Evolutionary conservation across 2,329 filamentous ascomycete species (phyloP), one percentile per base, ranked within the genome.

Genomic region (Calcarisporium arbuscula): DNA sequence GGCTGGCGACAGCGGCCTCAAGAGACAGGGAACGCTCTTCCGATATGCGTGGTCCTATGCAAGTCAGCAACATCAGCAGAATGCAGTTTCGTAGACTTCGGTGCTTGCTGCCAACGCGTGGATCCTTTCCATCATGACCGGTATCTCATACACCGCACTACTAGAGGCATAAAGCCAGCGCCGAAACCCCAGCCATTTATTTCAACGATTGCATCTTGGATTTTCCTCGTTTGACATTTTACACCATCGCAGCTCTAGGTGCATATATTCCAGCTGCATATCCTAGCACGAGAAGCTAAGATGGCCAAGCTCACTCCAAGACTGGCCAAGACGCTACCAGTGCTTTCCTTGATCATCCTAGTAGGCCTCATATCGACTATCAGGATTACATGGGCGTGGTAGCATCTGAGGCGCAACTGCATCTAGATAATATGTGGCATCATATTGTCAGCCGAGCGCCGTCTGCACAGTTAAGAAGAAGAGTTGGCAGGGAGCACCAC

Each of bases 391-490:
- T 30, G 28, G 28, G 19, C 10, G n/a, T 30, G 28, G 16, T 30
- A 19, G 28, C 21, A 30, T 15, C 11, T 30, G 16, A 30, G 28
- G 18, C 28, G 28, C 14, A 30, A 30, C 28, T 30, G 28, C 28
- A 16, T 30, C 18, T 30, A 19, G 28, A 30, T 30, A 14, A 21
- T 30, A 8, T 30, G 21, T 20, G 18, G 28, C 11, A 17, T 30
- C 19, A 12, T 30, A 30, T 19, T 30, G 28, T 30, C 8, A 10
- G 28, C 16, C 5, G 14, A 12, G 12, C 28, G 28, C n/a, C n/a
- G n/a, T n/a, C n/a, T n/a, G n/a, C n/a, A n/a, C n/a, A n/a, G n/a
- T n/a, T n/a, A n/a, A n/a, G n/a, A n/a, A n/a, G n/a, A n/a, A n/a
- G n/a, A n/a, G n/a, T n/a, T n/a, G n/a, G n/a, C n/a, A n/a, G n/a